These are phyloP conservation scores for Trametes coccinea DNA, from an alignment of 768 basidiomycete species.

Conservation along the genomic window DNA sequence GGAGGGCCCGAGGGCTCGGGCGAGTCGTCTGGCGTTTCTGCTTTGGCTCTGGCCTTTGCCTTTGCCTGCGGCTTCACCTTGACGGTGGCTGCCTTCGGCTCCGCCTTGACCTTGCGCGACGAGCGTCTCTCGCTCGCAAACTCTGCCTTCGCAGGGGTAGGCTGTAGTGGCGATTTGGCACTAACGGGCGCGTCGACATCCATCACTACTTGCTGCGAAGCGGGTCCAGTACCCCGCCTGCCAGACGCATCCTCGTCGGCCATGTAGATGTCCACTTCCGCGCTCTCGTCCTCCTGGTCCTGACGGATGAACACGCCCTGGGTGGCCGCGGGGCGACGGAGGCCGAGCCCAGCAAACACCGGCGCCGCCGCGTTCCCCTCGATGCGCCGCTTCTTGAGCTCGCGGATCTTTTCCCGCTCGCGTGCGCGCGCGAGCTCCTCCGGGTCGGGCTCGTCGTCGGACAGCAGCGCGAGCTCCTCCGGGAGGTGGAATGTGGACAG, in stretches of 20 bases:
- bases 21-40: background rate
- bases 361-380: constrained; percentile 27
- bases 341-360: constrained; percentile 19
- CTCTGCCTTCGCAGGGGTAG: background rate
- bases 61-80: background rate
- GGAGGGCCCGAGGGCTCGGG: constrained; percentile 6
- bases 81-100: background rate
- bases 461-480: constrained; percentile 27
- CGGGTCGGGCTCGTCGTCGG: constrained; percentile 37
- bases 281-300: constrained; percentile 61
- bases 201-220: constrained; percentile 10
- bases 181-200: constrained; percentile 21
- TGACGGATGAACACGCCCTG: constrained; percentile 53
- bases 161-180: constrained; percentile 13
- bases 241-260: background rate
- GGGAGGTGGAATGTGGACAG: constrained; percentile 33
- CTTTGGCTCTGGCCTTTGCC: background rate
- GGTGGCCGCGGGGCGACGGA: constrained; percentile 28
- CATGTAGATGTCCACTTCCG: constrained; percentile 56
- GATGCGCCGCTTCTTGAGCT: constrained; percentile 56
- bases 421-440: constrained; percentile 44
- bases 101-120: constrained; percentile 15
- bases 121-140: constrained; percentile 13
- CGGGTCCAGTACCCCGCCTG: background rate
- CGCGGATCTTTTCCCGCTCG: constrained; percentile 53